Percentiles rank a stretch among this genome's conserved stretches.
These are phyloP conservation scores for Aspergillus coremiiformis DNA, from an alignment of 495 filamentous ascomycete species.

Conservation along the genomic window DNA sequence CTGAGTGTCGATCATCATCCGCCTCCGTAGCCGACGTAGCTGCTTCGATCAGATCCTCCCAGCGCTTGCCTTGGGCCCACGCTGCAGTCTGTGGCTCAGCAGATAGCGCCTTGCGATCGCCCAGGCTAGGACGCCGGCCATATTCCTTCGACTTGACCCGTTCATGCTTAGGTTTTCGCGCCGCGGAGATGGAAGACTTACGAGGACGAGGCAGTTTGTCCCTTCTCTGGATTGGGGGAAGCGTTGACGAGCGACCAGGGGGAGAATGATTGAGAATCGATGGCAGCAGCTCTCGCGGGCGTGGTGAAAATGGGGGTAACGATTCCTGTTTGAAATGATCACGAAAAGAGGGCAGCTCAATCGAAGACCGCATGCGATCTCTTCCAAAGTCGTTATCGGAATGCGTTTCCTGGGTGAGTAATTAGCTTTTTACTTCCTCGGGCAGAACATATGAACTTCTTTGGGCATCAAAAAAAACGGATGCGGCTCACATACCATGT, in stretches of 20 bases:
- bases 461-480: not conserved
- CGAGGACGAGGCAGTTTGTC: conserved; percentile 61
- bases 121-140: conserved; percentile 56
- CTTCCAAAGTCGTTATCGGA: conserved; percentile 63
- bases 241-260: conserved; percentile 76
- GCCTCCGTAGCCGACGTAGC: conserved; percentile 80
- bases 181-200: conserved; percentile 73
- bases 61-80: conserved; percentile 73
- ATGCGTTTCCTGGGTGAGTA: conserved; percentile 51
- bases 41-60: conserved; percentile 91
- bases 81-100: conserved; percentile 68
- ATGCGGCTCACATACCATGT: conserved; percentile 53
- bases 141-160: conserved; percentile 66
- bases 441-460: not conserved
- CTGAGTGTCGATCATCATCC: conserved; percentile 75
- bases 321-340: conserved; percentile 66
- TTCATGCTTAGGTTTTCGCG: conserved; percentile 66
- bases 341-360: conserved; percentile 68
- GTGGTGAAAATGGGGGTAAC: conserved; percentile 51
- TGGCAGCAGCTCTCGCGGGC: conserved; percentile 67
- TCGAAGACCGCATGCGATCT: conserved; percentile 49
- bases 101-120: conserved; percentile 74
- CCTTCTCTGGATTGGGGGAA: conserved; percentile 68
- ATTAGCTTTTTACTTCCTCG: not conserved
- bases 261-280: conserved; percentile 76